Evolutionary conservation across 1,139 yeast genomes (phyloP).

Genomic region (Geotrichum aggregatum): DNA sequence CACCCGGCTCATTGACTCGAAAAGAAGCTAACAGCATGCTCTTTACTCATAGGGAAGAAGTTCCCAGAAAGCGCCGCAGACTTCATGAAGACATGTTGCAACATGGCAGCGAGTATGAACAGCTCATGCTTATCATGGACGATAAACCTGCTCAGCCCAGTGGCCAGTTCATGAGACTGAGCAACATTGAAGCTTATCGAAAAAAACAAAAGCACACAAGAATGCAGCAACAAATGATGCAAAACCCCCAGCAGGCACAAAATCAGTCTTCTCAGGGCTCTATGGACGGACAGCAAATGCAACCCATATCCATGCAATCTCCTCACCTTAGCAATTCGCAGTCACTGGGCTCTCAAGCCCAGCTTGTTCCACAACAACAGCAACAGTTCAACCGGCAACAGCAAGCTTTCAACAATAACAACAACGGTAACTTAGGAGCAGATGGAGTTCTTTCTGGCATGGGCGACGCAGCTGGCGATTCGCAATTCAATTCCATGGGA

Average conservation of each 20-base stretch:
- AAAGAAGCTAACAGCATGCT: conserved; percentile 21
- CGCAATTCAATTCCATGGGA: too few relatives aligned
- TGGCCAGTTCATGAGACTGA: conserved; percentile 43
- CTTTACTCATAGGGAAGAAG: conserved; percentile 29
- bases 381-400: background rate
- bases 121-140: conserved; percentile 62
- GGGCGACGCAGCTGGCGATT: too few relatives aligned
- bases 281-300: conserved; percentile 24
- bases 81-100: conserved; percentile 65
- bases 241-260: conserved; percentile 25
- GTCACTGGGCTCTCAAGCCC: background rate
- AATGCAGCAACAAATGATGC: conserved; percentile 29
- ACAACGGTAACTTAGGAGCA: background rate
- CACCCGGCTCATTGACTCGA: conserved; percentile 4
- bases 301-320: conserved; percentile 18
- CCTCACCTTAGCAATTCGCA: background rate
- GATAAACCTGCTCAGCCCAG: conserved; percentile 32
- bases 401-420: background rate
- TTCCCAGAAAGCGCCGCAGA: conserved; percentile 31
- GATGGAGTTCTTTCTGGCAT: background rate
- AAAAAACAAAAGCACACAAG: conserved; percentile 37
- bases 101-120: conserved; percentile 79
- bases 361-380: conserved; percentile 8
- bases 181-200: conserved; percentile 42
- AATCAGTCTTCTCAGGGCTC: conserved; percentile 24